Evolutionary conservation across 805 yeast species (phyloP).

Genomic region (Candida quercuum): DNA sequence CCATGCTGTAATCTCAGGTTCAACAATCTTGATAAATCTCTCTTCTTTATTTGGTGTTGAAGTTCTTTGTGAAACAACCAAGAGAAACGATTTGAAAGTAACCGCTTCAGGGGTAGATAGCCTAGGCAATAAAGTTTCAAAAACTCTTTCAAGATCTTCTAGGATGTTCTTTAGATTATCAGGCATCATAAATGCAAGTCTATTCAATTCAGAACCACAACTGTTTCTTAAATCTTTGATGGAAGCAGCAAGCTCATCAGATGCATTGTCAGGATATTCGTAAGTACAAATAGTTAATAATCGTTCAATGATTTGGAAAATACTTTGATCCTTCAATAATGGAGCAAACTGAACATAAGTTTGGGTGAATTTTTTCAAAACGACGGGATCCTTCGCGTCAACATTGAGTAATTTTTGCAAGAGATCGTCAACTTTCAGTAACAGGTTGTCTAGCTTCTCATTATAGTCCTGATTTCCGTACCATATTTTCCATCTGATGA

Average conservation of each 20-base stretch:
- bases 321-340: conserved; percentile 70
- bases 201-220: conserved; percentile 90
- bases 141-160: conserved; percentile 76
- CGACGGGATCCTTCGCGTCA: conserved; percentile 71
- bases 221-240: conserved; percentile 84
- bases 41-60: conserved; percentile 68
- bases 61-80: conserved; percentile 88
- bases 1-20: conserved; percentile 92
- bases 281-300: conserved; percentile 79
- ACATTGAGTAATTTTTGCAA: conserved; percentile 73
- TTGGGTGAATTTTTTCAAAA: conserved; percentile 82
- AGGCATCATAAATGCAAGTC: conserved; percentile 94
- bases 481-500: conserved; percentile 95
- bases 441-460: conserved; percentile 45
- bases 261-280: conserved; percentile 61
- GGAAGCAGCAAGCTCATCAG: conserved; percentile 73
- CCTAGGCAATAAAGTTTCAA: conserved; percentile 65
- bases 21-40: conserved; percentile 81
- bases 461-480: conserved; percentile 51
- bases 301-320: conserved; percentile 82
- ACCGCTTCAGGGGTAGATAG: conserved; percentile 89
- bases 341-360: conserved; percentile 94
- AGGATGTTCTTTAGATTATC: conserved; percentile 78
- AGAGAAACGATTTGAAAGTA: conserved; percentile 84
- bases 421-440: conserved; percentile 56